Evolutionary conservation across 176 grass and related monocot genomes (phyloP), one percentile per base, ranked within the genome.

Genomic region (Rhipidocladum racemiflorum): DNA sequence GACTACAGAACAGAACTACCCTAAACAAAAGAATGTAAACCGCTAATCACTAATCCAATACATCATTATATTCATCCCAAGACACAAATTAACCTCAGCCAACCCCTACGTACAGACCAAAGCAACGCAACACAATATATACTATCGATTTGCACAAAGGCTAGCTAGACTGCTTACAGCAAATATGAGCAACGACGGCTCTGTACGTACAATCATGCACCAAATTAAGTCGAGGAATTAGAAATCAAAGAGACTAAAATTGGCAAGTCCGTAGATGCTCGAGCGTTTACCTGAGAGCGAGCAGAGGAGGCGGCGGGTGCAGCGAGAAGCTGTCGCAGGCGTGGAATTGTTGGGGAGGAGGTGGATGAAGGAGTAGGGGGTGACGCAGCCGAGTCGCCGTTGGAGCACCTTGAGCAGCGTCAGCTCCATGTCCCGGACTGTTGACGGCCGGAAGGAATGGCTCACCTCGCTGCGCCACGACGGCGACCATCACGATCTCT

Each of bases 391-490:
- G 0, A 80, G 57, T 20, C 90, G 88, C 92, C 92, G 95, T 72
- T 88, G 88, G 34, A 98, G 85, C 1, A 84, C 84, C 81, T 95
- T 87, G 72, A 98, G 88, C 64, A 98, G 61, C 40, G 75, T 89
- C 23, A 95, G 42, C 69, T 98, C 92, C 95, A 98, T 95, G 83
- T 95, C 34, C 34, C 34, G 34, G 34, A 95, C 49, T 7, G 82
- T 61, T 5, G 55, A 63, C 43, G 85, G 21, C 75, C 68, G 54
- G 82, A 98, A 98, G 9, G 77, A 68, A 43, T 92, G 75, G 4
- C 57, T 68, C 85, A 85, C 39, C 82, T n/a, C n/a, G n/a, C n/a
- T n/a, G n/a, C n/a, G n/a, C n/a, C n/a, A n/a, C n/a, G n/a, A n/a
- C n/a, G n/a, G n/a, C n/a, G n/a, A n/a, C n/a, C n/a, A n/a, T n/a